Conservation (phyloP, 2,329 filamentous ascomycete genomes). For the Venturia pyrina region DNA sequence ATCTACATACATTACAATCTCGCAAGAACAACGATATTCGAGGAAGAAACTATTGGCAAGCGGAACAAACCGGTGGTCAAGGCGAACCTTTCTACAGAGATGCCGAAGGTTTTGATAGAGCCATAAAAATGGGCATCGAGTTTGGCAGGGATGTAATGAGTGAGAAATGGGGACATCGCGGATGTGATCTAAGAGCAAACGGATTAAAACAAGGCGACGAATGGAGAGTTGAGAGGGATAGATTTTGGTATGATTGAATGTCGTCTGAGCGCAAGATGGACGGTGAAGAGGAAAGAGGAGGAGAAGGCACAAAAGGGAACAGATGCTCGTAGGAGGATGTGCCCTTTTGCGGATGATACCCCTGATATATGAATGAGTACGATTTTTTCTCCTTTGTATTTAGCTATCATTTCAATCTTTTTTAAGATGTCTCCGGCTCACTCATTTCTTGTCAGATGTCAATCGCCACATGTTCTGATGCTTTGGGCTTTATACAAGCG, state of each 20-base stretch:
- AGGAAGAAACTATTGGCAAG: slow-evolving; percentile 14
- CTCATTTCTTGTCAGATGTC: not conserved
- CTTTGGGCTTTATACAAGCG: not conserved
- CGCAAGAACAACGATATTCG: slow-evolving; percentile 1
- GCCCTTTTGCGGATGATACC: not conserved
- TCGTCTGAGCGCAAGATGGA: too few relatives aligned
- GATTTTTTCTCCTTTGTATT: not conserved
- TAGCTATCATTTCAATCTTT: not conserved
- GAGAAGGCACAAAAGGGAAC: not conserved
- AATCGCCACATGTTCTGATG: not conserved
- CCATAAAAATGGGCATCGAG: slow-evolving; percentile 13
- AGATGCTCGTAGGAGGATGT: too few relatives aligned
- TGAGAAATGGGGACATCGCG: slow-evolving; percentile 14
- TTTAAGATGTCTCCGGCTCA: too few relatives aligned
- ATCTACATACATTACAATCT: not conserved
- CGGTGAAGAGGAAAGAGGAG: not conserved
- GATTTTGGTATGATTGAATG: slow-evolving; percentile 7
- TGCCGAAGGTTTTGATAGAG: slow-evolving; percentile 14
- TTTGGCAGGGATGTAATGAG: slow-evolving; percentile 13
- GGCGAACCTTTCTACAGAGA: slow-evolving; percentile 16
- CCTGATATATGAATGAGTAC: not conserved
- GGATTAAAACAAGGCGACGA: slow-evolving; percentile 19
- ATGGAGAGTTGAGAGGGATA: slow-evolving; percentile 13
- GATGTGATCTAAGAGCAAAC: slow-evolving; percentile 19
- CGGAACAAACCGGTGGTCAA: slow-evolving; percentile 12